Percentiles rank a stretch among this genome's conserved stretches.
Conservation (phyloP, 2,329 filamentous ascomycete species). For the Fusarium tjaetaba region DNA sequence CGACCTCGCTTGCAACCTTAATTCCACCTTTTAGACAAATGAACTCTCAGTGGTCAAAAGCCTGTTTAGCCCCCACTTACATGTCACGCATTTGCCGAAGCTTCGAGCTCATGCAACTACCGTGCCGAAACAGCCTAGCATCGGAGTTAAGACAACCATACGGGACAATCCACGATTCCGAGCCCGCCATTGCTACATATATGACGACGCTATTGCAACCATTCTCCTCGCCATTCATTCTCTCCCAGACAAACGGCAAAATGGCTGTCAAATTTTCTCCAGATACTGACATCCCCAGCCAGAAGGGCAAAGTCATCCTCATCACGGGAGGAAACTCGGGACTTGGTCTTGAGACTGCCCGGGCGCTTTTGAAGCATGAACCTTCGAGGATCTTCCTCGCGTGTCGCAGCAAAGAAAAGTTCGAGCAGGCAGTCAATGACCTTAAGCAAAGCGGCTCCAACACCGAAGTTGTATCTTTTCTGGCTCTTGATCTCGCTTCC, state of each 20-base stretch:
- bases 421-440: neutral
- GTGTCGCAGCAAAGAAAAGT: conserved; percentile 7
- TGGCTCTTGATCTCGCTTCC: neutral
- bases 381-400: neutral
- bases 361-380: neutral
- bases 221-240: accelerated
- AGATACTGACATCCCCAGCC: neutral
- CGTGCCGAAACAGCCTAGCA: neutral
- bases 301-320: neutral
- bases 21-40: neutral
- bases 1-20: accelerated
- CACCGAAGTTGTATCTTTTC: neutral
- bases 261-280: neutral
- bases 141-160: neutral
- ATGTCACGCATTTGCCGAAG: neutral
- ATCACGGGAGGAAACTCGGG: conserved; percentile 11
- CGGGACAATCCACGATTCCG: neutral
- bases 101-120: neutral
- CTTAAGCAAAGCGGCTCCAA: neutral
- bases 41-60: neutral
- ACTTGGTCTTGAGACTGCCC: neutral
- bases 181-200: neutral
- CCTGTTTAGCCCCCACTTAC: neutral
- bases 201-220: accelerated
- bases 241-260: accelerated